Base-by-base conservation (phyloP, 345 rosid species). In the Linum lewisii region DNA sequence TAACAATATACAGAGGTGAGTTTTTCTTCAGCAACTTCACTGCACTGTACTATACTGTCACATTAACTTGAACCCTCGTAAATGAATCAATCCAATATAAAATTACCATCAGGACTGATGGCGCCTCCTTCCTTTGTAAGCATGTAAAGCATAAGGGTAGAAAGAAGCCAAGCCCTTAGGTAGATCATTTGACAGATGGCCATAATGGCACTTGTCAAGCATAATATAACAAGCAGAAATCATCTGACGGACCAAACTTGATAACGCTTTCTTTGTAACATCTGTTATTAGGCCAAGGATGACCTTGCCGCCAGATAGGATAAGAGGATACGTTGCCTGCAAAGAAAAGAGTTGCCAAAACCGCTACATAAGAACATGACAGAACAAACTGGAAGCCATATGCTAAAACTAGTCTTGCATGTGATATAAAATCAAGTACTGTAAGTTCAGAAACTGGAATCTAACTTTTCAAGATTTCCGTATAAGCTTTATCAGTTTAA, bases 181-280 rank as follows among this genome's bases (percentile, higher is more conserved):
- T 66, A 67, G 66, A 64, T 74, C 68, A 71, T 68, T 53, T 19
- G 57, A 85, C 64, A 73, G 74, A 79, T 70, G 81, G 84, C 86
- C 99, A 88, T 92, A 37, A 60, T 73, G 82, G 93, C 80, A 79
- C 79, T 75, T 72, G 63, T 72, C 76, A 81, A 73, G 86, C 88
- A 81, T 71, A 83, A 59, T 75, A 75, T 32, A 73, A 71, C 65
- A 68, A 65, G 72, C 67, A 74, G 24, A 77, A 75, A 83, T 85
- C 99, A 89, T 93, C 79, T 73, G 86, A 78, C 57, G 67, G 75
- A 67, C 79, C 82, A 79, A 65, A 58, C 72, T 67, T 79, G 53
- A 16, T 64, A 70, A 68, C 52, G 61, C 38, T 66, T 51, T 42
- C 47, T 42, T 2, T 42, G 47, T 68, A 80, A 61, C 95, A 88